Evolutionary conservation across 2,329 filamentous ascomycete genomes (phyloP).

Genomic region (Calonectria hawksworthii): DNA sequence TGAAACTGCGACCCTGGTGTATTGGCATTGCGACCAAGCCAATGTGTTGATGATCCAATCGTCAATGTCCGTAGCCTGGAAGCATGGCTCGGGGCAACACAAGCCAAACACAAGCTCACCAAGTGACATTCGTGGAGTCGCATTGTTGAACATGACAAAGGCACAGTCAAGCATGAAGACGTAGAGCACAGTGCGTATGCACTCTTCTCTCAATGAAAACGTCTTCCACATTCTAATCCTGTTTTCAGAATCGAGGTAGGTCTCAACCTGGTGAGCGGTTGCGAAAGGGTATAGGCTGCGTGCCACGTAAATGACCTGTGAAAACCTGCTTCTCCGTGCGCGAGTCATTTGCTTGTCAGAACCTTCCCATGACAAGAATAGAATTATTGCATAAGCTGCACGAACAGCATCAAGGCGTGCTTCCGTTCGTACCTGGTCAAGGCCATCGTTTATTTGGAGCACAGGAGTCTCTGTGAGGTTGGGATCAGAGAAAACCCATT

Average conservation of each 20-base stretch:
- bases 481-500: constrained; percentile 19
- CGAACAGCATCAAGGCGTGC: constrained; percentile 17
- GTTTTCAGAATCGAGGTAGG: background rate
- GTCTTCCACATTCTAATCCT: background rate
- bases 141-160: constrained; percentile 33
- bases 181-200: constrained; percentile 23
- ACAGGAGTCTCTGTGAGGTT: constrained; percentile 22
- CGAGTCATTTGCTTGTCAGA: constrained; percentile 4
- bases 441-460: background rate
- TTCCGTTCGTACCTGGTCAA: background rate
- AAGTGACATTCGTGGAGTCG: constrained; percentile 23
- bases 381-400: constrained; percentile 21
- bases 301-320: constrained; percentile 14
- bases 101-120: constrained; percentile 27
- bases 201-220: constrained; percentile 27
- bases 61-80: constrained; percentile 16
- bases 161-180: constrained; percentile 33
- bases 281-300: constrained; percentile 15
- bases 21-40: background rate
- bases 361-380: constrained; percentile 25
- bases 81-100: constrained; percentile 8
- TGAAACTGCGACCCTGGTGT: background rate
- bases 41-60: background rate
- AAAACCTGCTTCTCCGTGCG: constrained; percentile 16
- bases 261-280: background rate